These are phyloP conservation scores for Pseudoscleropodium purum DNA, from an alignment of 225 moss, liverwort and hornwort species.

Conservation along the genomic window DNA sequence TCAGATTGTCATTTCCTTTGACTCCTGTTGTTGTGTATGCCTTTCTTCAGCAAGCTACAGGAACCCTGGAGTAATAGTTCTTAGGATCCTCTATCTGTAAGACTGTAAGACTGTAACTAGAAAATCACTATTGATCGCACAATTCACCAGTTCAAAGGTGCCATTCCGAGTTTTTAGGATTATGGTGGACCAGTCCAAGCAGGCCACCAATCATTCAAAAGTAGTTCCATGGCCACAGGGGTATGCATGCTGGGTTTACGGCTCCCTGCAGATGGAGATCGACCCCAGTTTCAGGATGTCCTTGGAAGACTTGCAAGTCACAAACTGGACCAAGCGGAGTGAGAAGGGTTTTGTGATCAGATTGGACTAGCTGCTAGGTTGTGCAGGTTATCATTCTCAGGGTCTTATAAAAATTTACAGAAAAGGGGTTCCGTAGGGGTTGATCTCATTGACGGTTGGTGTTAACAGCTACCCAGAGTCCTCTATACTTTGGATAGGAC, in stretches of 20 bases:
- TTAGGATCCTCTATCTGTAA: neutral
- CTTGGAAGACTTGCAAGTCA: neutral
- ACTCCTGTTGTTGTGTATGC: too few species aligned
- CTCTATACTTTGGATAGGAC: neutral
- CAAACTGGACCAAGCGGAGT: neutral
- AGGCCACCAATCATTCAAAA: neutral
- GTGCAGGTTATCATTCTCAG: neutral
- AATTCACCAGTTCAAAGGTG: neutral
- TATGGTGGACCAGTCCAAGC: neutral
- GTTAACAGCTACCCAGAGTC: neutral
- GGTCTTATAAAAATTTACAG: neutral
- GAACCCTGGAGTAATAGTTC: too few species aligned
- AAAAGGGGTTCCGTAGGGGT: neutral
- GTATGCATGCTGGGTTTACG: neutral
- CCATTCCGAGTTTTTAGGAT: neutral
- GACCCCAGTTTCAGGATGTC: too few species aligned
- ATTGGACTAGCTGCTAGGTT: neutral
- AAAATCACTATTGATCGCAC: neutral
- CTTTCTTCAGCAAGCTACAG: too few species aligned
- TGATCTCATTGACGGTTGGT: neutral
- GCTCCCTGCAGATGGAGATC: neutral
- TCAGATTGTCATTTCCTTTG: too few species aligned
- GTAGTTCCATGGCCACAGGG: neutral
- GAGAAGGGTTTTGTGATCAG: neutral
- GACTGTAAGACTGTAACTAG: neutral